Percentiles rank a stretch among this genome's conserved stretches.
Conservation (phyloP, 495 filamentous ascomycete species). For the Xylaria telfairii region DNA sequence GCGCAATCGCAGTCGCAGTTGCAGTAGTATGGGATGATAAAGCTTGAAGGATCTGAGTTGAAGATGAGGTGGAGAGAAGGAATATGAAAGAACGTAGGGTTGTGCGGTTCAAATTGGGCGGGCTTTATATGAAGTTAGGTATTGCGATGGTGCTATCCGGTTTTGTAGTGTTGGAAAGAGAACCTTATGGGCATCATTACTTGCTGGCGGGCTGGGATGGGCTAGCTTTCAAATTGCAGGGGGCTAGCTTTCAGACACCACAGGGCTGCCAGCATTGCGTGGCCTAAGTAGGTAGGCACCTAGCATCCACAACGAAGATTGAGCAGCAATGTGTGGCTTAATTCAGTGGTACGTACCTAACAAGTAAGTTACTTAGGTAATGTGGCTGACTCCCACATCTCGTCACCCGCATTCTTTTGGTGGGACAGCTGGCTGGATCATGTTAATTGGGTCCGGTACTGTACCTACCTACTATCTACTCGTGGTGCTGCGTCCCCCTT, state of each 20-base stretch:
- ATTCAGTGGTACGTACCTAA: neutral
- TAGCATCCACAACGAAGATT: neutral
- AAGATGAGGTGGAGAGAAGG: neutral
- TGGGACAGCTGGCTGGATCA: conserved; percentile 21
- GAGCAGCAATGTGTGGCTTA: neutral
- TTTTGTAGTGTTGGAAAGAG: neutral
- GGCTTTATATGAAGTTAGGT: neutral
- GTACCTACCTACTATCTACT: neutral
- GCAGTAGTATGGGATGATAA: neutral
- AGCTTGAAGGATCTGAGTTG: neutral
- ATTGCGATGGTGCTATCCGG: neutral
- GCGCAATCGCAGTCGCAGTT: too few relatives aligned
- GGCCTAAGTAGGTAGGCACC: too few relatives aligned
- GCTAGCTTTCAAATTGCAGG: neutral
- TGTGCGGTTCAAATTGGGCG: neutral
- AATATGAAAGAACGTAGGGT: neutral
- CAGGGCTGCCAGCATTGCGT: neutral
- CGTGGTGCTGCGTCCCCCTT: neutral
- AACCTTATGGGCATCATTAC: conserved; percentile 10
- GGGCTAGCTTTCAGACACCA: neutral
- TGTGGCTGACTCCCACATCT: conserved; percentile 2
- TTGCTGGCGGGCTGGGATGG: neutral
- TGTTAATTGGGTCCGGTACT: neutral
- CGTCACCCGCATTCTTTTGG: conserved; percentile 5
- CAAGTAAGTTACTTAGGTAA: neutral